Percentiles rank a stretch among this genome's conserved stretches.
Conservation (phyloP, 2,329 filamentous ascomycete genomes). For the Mycosphaerella arachidis region DNA sequence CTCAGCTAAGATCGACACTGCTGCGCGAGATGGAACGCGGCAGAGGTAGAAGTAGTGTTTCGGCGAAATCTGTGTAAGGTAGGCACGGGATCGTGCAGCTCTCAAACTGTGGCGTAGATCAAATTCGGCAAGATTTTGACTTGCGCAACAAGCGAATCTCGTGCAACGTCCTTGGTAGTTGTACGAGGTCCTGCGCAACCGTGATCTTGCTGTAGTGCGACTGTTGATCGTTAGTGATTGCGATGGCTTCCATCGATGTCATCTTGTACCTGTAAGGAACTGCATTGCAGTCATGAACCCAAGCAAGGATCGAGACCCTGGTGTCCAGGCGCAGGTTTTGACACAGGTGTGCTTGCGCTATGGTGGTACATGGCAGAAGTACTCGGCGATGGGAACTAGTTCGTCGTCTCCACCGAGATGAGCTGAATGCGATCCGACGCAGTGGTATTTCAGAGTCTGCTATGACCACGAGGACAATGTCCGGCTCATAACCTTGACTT, state of each 20-base stretch:
- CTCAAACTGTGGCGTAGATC: not conserved
- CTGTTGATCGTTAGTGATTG: not conserved
- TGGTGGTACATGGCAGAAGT: not conserved
- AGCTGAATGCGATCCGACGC: not conserved
- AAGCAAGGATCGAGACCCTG: not conserved
- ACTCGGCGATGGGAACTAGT: not conserved
- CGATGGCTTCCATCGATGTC: not conserved
- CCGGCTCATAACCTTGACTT: not conserved
- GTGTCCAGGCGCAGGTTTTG: not conserved
- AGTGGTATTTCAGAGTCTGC: slow-evolving; percentile 1
- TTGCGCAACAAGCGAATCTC: not conserved
- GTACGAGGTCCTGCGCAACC: not conserved
- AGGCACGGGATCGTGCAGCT: slow-evolving; percentile 1
- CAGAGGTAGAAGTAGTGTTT: not conserved
- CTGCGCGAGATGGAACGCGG: not conserved
- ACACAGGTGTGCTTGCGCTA: not conserved
- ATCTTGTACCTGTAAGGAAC: not conserved
- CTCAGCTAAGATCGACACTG: not conserved
- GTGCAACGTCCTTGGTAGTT: not conserved
- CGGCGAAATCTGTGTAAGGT: not conserved
- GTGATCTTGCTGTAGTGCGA: not conserved
- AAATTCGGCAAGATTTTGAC: not conserved
- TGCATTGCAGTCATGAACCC: not conserved
- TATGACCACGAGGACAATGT: slow-evolving; percentile 3
- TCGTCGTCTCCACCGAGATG: not conserved